A percentile compares a stretch with the other conserved stretches of the same genome.
Evolutionary conservation across 345 rosid species (phyloP).

Genomic region (Triadica sebifera): DNA sequence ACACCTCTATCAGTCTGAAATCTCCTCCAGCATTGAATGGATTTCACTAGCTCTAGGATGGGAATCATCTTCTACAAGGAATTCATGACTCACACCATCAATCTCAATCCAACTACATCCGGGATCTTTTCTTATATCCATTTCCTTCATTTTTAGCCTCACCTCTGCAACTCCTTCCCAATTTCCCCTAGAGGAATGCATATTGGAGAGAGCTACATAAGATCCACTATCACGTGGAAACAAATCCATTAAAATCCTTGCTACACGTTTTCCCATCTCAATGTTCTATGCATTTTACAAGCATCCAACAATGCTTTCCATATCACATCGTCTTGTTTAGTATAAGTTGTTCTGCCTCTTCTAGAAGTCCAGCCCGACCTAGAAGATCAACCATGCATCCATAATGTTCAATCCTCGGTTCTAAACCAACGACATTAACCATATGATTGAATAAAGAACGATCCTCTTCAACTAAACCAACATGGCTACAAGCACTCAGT

Average conservation of each 20-base stretch:
- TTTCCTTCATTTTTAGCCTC: constrained; percentile 46
- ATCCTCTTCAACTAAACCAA: constrained; percentile 60
- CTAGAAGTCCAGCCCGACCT: constrained; percentile 60
- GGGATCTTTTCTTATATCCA: constrained; percentile 49
- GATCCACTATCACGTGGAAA: constrained; percentile 63
- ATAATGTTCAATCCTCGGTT: constrained; percentile 61
- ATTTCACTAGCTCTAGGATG: constrained; percentile 43
- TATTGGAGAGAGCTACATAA: constrained; percentile 51
- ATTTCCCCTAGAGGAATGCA: constrained; percentile 53
- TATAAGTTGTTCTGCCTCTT: constrained; percentile 62
- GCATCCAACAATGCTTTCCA: constrained; percentile 75
- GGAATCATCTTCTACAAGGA: constrained; percentile 47
- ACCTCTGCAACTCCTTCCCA: constrained; percentile 55
- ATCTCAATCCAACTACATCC: constrained; percentile 59
- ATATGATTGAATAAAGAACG: constrained; percentile 42
- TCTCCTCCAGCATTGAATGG: constrained; percentile 44
- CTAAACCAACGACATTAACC: constrained; percentile 42
- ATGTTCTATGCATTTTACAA: constrained; percentile 46
- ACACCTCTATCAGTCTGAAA: constrained; percentile 36
- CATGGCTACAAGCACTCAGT: constrained; percentile 62
- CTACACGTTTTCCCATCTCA: constrained; percentile 58
- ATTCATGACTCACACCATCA: constrained; percentile 49
- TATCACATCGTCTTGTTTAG: constrained; percentile 54
- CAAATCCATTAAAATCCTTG: constrained; percentile 54
- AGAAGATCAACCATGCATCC: constrained; percentile 80